phyloP scores from a whole-genome alignment of 805 yeast genomes.

The Naumovozyma castellii region DNA sequence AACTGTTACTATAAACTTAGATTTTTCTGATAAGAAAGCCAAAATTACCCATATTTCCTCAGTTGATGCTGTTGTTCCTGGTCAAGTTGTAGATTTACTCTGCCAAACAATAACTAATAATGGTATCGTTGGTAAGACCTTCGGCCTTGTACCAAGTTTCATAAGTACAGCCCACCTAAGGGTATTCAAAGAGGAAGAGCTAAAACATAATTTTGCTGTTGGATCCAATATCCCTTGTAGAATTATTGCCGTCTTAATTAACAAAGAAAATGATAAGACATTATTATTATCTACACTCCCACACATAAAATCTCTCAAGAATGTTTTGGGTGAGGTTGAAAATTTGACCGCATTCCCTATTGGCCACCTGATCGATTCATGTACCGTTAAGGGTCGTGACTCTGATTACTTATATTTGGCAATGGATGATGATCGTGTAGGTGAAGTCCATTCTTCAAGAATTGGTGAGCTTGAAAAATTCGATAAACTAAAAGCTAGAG shows the following conservation, averaged over 20 bases:
- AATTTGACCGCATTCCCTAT: constrained; percentile 61
- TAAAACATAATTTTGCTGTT: constrained; percentile 54
- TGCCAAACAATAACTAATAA: constrained; percentile 46
- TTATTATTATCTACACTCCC: constrained; percentile 53
- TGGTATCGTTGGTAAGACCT: constrained; percentile 66
- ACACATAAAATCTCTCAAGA: constrained; percentile 33
- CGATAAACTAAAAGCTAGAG: constrained; percentile 74
- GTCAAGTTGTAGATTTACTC: constrained; percentile 66
- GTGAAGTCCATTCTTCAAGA: constrained; percentile 74
- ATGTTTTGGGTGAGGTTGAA: constrained; percentile 13
- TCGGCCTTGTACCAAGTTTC: constrained; percentile 68
- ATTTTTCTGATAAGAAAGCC: constrained; percentile 37
- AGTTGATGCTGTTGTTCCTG: constrained; percentile 77
- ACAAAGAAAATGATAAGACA: constrained; percentile 44
- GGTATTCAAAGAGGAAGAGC: constrained; percentile 34
- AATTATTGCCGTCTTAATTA: constrained; percentile 50
- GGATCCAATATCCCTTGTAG: constrained; percentile 66
- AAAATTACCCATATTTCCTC: constrained; percentile 52
- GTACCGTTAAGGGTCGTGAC: constrained; percentile 53
- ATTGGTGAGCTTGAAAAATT: constrained; percentile 40
- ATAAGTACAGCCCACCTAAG: constrained; percentile 59
- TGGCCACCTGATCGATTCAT: constrained; percentile 53
- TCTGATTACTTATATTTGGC: constrained; percentile 46
- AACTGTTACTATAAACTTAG: constrained; percentile 46
- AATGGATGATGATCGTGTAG: constrained; percentile 47